These are phyloP conservation scores for Calonectria fujianensis DNA, from an alignment of 2,329 filamentous ascomycete species.

Conservation along the genomic window DNA sequence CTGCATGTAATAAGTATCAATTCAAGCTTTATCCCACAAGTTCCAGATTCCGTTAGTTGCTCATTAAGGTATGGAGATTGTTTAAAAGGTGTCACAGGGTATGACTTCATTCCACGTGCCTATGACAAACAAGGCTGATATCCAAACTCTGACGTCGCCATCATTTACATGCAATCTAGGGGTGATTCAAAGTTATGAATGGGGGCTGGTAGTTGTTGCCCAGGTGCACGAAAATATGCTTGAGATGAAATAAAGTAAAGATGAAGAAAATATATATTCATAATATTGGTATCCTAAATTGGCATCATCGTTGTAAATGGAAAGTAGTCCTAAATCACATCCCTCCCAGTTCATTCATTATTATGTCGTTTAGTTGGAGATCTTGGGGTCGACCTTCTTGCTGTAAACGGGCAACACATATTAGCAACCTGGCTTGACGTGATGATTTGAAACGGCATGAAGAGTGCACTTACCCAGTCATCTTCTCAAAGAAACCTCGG, in stretches of 20 bases:
- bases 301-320: slow-evolving; percentile 36
- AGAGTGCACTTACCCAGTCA: slow-evolving; percentile 58
- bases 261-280: slow-evolving; percentile 27
- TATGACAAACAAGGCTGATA: background rate
- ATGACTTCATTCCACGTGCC: slow-evolving; percentile 33
- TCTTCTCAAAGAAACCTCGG: slow-evolving; percentile 61
- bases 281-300: slow-evolving; percentile 32
- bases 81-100: background rate
- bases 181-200: background rate
- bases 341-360: slow-evolving; percentile 7
- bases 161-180: background rate
- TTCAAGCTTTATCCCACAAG: background rate
- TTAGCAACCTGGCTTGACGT: slow-evolving; percentile 20
- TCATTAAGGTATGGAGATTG: background rate
- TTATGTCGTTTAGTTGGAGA: slow-evolving; percentile 58
- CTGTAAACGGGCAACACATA: slow-evolving; percentile 31
- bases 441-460: background rate
- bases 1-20: background rate
- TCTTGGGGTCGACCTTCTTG: slow-evolving; percentile 55
- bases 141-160: background rate
- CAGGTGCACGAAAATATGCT: background rate
- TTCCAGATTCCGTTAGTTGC: slow-evolving; percentile 1
- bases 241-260: background rate
- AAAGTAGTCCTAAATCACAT: background rate
- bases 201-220: background rate